phyloP scores from a whole-genome alignment of 768 basidiomycete species.

The Lepiota venenata region DNA sequence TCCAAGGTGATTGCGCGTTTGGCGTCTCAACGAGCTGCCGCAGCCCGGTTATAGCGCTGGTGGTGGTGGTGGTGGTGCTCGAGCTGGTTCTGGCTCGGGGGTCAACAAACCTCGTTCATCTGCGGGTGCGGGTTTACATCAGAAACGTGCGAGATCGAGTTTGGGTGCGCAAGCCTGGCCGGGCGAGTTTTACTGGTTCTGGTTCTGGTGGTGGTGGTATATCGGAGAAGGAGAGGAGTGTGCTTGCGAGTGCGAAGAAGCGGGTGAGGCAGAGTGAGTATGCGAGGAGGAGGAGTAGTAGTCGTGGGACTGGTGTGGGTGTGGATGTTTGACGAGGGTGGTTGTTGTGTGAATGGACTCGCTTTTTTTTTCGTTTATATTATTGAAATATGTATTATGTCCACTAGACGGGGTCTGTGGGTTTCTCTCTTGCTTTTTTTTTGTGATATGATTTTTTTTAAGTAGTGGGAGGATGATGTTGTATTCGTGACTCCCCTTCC shows the following conservation, averaged over 20 bases:
- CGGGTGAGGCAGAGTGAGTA: slow-evolving; percentile 76
- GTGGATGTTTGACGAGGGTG: not conserved
- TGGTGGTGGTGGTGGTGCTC: slow-evolving; percentile 15
- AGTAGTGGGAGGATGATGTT: too few relatives aligned
- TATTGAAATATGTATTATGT: too few relatives aligned
- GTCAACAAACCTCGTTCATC: slow-evolving; percentile 13
- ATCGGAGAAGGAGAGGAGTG: slow-evolving; percentile 19
- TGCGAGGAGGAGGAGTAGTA: slow-evolving; percentile 56
- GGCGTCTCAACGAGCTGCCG: slow-evolving; percentile 64
- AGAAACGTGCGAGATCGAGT: slow-evolving; percentile 43
- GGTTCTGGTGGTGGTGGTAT: slow-evolving; percentile 26
- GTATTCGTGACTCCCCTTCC: too few relatives aligned
- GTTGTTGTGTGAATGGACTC: too few relatives aligned
- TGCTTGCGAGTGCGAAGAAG: slow-evolving; percentile 68
- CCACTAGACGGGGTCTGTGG: too few relatives aligned
- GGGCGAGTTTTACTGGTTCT: slow-evolving; percentile 31
- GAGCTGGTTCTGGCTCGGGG: slow-evolving; percentile 19
- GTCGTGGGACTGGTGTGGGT: slow-evolving; percentile 14
- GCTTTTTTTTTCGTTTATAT: too few relatives aligned
- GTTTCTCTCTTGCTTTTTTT: too few relatives aligned
- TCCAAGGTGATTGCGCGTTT: slow-evolving; percentile 77
- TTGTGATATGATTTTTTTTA: too few relatives aligned
- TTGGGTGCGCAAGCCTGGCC: slow-evolving; percentile 38
- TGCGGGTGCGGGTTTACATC: slow-evolving; percentile 22
- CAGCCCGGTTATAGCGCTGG: slow-evolving; percentile 9